Percentiles rank a stretch among this genome's conserved stretches.
These are phyloP conservation scores for Chlorella ohadii DNA, from an alignment of 139 green algal genomes.

Conservation along the genomic window DNA sequence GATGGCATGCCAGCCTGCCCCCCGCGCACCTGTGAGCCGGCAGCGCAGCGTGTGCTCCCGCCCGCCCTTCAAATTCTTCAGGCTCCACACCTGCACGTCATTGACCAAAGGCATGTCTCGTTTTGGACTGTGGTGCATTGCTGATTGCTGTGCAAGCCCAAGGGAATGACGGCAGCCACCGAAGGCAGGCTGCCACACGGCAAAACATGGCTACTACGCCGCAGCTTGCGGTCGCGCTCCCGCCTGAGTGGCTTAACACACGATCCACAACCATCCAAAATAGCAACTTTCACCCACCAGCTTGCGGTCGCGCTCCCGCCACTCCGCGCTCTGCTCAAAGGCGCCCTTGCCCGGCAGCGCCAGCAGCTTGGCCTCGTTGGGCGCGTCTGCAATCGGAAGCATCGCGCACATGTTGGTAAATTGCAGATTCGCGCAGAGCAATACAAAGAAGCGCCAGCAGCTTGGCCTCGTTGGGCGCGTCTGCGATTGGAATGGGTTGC, in stretches of 20 bases:
- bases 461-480: constrained; percentile 21
- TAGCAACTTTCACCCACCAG: constrained; percentile 42
- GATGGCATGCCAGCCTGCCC: background rate
- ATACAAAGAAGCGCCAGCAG: constrained; percentile 33
- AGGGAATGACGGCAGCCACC: too few species aligned
- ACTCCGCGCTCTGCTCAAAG: constrained; percentile 73
- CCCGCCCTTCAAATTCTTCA: constrained; percentile 69
- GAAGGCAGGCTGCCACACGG: too few species aligned
- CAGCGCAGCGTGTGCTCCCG: constrained; percentile 66
- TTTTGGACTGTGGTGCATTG: too few species aligned
- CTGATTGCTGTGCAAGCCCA: too few species aligned
- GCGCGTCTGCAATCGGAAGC: constrained; percentile 10
- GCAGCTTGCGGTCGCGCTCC: too few species aligned
- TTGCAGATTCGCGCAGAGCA: too few species aligned
- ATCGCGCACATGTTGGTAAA: too few species aligned
- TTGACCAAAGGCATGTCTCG: too few species aligned
- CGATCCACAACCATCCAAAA: too few species aligned
- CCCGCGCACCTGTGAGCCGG: constrained; percentile 25
- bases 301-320: constrained; percentile 66
- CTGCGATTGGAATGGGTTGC: background rate
- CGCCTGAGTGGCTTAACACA: too few species aligned
- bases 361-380: constrained; percentile 34
- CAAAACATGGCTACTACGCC: too few species aligned
- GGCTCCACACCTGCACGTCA: constrained; percentile 52
- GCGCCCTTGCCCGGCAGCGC: constrained; percentile 16